These are phyloP conservation scores for Solanum infundibuliforme DNA, from an alignment of 257 asterid species.

Conservation along the genomic window DNA sequence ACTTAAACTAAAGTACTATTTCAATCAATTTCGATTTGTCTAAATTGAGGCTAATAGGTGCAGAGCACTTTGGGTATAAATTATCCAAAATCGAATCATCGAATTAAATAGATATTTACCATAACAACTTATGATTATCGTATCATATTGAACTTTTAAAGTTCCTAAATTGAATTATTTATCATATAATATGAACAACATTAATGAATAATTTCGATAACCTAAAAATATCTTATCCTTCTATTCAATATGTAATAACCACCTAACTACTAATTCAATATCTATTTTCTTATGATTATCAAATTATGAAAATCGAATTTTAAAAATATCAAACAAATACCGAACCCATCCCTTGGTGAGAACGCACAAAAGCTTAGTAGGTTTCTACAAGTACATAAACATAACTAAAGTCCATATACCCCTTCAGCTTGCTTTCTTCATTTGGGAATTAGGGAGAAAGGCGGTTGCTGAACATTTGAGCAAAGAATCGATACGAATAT, in stretches of 20 bases:
- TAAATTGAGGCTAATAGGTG: not conserved
- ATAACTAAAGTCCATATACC: not conserved
- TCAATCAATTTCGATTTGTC: not conserved
- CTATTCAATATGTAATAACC: too few relatives aligned
- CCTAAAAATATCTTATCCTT: not conserved
- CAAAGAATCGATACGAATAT: not conserved
- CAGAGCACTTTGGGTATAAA: not conserved
- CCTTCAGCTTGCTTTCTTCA: not conserved
- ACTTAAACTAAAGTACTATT: not conserved
- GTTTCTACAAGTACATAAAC: not conserved
- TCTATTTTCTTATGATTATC: too few relatives aligned
- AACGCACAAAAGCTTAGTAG: not conserved
- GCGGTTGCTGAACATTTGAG: not conserved
- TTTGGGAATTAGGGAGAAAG: not conserved
- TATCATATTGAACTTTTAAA: not conserved
- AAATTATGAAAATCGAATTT: not conserved
- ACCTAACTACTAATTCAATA: too few relatives aligned
- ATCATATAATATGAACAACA: not conserved
- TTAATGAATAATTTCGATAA: accelerated
- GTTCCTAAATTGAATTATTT: not conserved
- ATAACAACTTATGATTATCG: not conserved
- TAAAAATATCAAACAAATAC: not conserved
- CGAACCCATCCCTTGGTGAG: not conserved
- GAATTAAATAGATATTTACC: not conserved
- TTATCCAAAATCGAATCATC: not conserved